Conservation (phyloP, 108 stramenopile genomes). For the Mediolabrus comicus region DNA sequence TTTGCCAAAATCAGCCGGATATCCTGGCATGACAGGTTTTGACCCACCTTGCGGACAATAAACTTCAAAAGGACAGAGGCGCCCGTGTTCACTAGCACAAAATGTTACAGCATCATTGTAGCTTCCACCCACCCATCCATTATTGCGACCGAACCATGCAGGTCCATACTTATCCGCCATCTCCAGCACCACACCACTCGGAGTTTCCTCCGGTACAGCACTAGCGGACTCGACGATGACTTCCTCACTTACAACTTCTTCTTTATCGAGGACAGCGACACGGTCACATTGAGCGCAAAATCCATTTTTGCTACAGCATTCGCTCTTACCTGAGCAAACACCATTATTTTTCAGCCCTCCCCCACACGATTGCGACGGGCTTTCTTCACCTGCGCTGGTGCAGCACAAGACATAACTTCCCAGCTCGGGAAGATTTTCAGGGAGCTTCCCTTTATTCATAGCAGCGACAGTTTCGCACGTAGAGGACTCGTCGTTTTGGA, state of each 20-base stretch:
- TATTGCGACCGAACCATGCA: background rate
- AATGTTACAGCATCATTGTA: conserved; percentile 11
- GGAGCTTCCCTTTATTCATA: background rate
- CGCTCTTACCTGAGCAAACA: too few relatives aligned
- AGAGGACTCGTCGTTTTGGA: background rate
- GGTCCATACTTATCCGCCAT: background rate
- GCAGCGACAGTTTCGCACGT: background rate
- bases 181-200: background rate
- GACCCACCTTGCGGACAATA: conserved; percentile 36
- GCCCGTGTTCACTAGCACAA: background rate
- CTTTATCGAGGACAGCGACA: background rate
- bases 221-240: too few relatives aligned
- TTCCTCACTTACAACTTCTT: too few relatives aligned
- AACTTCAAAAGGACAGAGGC: conserved; percentile 16
- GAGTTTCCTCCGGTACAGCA: too few relatives aligned
- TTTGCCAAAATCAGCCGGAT: background rate
- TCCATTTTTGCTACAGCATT: too few relatives aligned
- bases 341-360: too few relatives aligned
- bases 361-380: too few relatives aligned
- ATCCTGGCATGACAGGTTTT: conserved; percentile 2
- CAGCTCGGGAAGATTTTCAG: background rate
- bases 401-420: background rate
- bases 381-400: background rate
- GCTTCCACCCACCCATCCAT: conserved; percentile 17
- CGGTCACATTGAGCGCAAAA: too few relatives aligned